Evolutionary conservation across 1,284 basidiomycete species (phyloP), one percentile per base, ranked within the genome.

Genomic region (Naganishia liquefaciens): DNA sequence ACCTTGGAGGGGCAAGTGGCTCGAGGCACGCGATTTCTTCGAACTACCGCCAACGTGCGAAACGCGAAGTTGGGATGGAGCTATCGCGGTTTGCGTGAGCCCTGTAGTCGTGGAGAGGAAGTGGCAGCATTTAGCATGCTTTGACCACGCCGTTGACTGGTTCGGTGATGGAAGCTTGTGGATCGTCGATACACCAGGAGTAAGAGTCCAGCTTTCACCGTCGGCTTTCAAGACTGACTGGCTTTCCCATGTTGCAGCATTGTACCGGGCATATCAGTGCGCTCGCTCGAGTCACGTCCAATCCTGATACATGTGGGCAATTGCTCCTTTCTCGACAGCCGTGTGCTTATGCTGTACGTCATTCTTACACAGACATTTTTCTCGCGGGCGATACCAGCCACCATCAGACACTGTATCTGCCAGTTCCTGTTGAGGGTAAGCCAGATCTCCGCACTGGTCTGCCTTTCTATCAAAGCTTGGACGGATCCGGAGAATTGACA

Each of bases 91-190:
- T n/a, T 33, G 27, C 27, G 46, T 19, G 53, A 63, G 57, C 27
- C 37, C 44, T 13, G 15, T 15, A 30, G 60, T 51, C 17, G 43
- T 39, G 17, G 46, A 37, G 5, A 67, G 58, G 52, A 52, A 46
- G 23, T 70, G 65, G 67, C 47, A 65, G 23, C 43, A 55, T 21
- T 37, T 72, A 2, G 70, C 66, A 25, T 69, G 69, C 51, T 72
- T 68, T 40, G 67, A 69, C 10, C 57, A 68, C 25, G 70, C 63
- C 0, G 61, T 70, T 3, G 69, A 73, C 50, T 73, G 68, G 68
- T 71, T 70, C 46, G 70, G 69, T 0, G 72, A 73, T 63, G 72
- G 72, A 4, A 70, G 68, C 60, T 54, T 73, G 44, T 73, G 72
- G 72, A 62, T 73, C 5, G 57, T 70, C n/a, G 66, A 70, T 68